Evolutionary conservation across 352 stramenopile species (phyloP), one percentile per base, ranked within the genome.

Genomic region (Phytophthora niederhauseri): DNA sequence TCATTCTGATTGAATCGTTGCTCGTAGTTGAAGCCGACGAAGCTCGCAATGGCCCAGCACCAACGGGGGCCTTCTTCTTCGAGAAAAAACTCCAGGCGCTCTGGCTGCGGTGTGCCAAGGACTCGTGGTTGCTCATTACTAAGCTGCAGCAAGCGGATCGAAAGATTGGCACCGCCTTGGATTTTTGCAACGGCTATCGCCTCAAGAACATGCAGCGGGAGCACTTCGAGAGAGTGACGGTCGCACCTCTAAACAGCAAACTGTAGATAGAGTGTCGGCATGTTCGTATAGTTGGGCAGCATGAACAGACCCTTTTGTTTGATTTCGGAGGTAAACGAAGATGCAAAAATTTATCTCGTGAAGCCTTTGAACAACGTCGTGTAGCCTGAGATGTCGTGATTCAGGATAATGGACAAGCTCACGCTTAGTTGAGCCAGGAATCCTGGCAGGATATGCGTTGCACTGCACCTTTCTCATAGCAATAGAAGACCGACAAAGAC

Each of bases 181-280:
- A 96, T 53, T 96, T 96, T 56, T 89, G 85, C 65, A 96, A 96
- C 57, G 85, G 86, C 15, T 81, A 90, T 50, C 86, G 85, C 1
- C 75, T 96, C 41, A 91, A 94, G 60, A 84, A 86, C 49, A 66
- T 76, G 46, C 77, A 90, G 24, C 67, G 70, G 11, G 71, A 87
- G 59, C 64, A 61, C 9, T 93, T 93, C 28, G 68, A 81, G 24
- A 38, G 62, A 48, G 59, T 77, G 14, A 28, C 34, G 24, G 26
- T 26, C 51, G 51, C 51, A 20, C 48, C 48, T 41, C 20, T 66
- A 38, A 64, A 57, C 43, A 73, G 71, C 57, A 75, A 75, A 45
- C 31, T 77, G 14, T 77, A 69, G 41, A 30, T 64, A 31, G 17
- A 49, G 6, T 49, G 41, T 8, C 6, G 4, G 34, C 36, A 43